Evolutionary conservation across 2,329 filamentous ascomycete species (phyloP).

Genomic region (Xylariaceae sp.): DNA sequence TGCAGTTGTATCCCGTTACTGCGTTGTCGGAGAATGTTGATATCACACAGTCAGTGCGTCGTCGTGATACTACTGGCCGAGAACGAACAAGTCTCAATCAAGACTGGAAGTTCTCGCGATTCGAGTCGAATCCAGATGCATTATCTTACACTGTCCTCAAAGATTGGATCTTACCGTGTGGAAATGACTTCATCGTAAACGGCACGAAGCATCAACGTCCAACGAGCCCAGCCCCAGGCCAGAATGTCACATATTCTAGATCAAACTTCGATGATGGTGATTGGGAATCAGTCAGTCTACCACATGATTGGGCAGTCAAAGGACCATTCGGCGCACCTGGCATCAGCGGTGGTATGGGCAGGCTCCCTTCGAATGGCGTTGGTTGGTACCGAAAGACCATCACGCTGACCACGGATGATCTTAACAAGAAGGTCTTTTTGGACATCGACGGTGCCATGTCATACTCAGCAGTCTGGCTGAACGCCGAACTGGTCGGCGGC

Average conservation of each 20-base stretch:
- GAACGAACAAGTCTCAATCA: slow-evolving; percentile 33
- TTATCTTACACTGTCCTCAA: slow-evolving; percentile 32
- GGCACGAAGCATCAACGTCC: slow-evolving; percentile 25
- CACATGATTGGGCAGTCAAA: slow-evolving; percentile 43
- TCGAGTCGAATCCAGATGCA: slow-evolving; percentile 31
- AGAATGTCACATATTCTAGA: slow-evolving; percentile 27
- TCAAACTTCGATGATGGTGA: slow-evolving; percentile 24
- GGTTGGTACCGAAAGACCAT: slow-evolving; percentile 46
- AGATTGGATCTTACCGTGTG: slow-evolving; percentile 31
- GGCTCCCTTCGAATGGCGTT: slow-evolving; percentile 48
- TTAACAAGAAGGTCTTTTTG: slow-evolving; percentile 20
- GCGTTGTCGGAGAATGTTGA: too few relatives aligned
- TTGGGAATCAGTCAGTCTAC: slow-evolving; percentile 38
- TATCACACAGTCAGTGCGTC: too few relatives aligned
- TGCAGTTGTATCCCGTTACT: too few relatives aligned
- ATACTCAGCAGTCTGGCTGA: slow-evolving; percentile 49
- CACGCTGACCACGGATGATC: slow-evolving; percentile 13
- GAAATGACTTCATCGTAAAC: slow-evolving; percentile 26
- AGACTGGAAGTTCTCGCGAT: slow-evolving; percentile 34
- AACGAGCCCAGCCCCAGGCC: slow-evolving; percentile 20
- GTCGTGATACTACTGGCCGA: slow-evolving; percentile 12
- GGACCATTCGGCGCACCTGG: slow-evolving; percentile 35
- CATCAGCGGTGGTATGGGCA: slow-evolving; percentile 37
- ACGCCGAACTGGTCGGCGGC: slow-evolving; percentile 45
- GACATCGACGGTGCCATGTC: slow-evolving; percentile 49